phyloP scores from a whole-genome alignment of 2,329 filamentous ascomycete species.

The Geosmithia morbida region DNA sequence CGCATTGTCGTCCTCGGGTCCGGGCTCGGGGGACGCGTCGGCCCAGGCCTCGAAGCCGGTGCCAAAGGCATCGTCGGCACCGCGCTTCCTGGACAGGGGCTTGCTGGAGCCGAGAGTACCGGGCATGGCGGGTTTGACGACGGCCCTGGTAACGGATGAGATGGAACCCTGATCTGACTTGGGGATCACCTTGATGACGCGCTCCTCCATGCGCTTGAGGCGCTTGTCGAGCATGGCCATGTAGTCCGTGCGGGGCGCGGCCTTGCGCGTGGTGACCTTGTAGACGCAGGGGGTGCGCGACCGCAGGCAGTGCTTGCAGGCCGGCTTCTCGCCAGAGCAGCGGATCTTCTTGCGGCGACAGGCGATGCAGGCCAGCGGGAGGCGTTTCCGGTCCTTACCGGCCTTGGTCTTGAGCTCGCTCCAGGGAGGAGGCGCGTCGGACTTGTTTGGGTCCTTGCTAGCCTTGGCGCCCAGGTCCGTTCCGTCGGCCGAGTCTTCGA shows the following conservation, averaged over 20 bases:
- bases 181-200: slow-evolving; percentile 89
- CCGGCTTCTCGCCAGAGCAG: slow-evolving; percentile 93
- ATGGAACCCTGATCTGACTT: slow-evolving; percentile 64
- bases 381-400: slow-evolving; percentile 84
- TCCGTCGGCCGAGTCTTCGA: slow-evolving; percentile 41
- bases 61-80: slow-evolving; percentile 76
- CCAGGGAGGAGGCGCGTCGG: slow-evolving; percentile 48
- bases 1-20: background rate
- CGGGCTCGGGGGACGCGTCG: slow-evolving; percentile 29
- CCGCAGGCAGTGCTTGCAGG: slow-evolving; percentile 88
- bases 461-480: slow-evolving; percentile 36
- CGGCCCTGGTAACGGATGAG: slow-evolving; percentile 57
- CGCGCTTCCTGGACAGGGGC: slow-evolving; percentile 59
- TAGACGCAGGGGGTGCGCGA: slow-evolving; percentile 94
- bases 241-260: slow-evolving; percentile 88
- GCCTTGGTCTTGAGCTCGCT: slow-evolving; percentile 81
- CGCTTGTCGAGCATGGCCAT: slow-evolving; percentile 98
- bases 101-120: slow-evolving; percentile 28
- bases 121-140: slow-evolving; percentile 67
- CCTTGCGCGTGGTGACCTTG: slow-evolving; percentile 90
- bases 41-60: slow-evolving; percentile 73
- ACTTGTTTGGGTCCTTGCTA: slow-evolving; percentile 45
- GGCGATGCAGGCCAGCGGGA: slow-evolving; percentile 89
- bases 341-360: slow-evolving; percentile 96
- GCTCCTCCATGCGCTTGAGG: slow-evolving; percentile 92